Evolutionary conservation across 805 yeast species (phyloP), one percentile per base, ranked within the genome.

Genomic region (Wilhelminamyces savonicus): DNA sequence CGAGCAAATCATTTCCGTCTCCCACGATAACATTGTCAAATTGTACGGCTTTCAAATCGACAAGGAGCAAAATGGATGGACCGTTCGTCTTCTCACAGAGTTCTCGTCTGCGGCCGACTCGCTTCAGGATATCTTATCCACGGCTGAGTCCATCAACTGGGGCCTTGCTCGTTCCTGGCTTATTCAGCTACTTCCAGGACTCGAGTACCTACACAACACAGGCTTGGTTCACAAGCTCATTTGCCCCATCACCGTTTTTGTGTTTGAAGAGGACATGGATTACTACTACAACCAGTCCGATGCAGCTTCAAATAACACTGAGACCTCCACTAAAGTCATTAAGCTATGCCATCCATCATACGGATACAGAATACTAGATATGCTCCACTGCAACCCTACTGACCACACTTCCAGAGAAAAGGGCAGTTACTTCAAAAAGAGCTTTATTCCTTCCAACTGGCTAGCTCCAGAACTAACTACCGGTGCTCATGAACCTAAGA

Each of bases 151-250:
- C 26, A 71, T 86, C 6, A 80, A 75, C 44, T 61, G 88, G 45
- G 76, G 82, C 4, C 69, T 83, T 2, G 94, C 94, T 0, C 72
- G 97, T 40, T 69, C 79, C 5, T 92, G 97, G 97, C 69, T 87
- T 22, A 79, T 88, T 28, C 92, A 88, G 49, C 44, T 92, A 4
- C 59, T 92, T 21, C 96, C 92, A 37, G 88, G 87, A 2, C 54
- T 92, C 6, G 97, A 92, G 44, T 73, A 73, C 30, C 52, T 92
- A 9, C 97, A 92, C 52, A 87, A 85, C 46, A 63, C 72, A n/a
- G 97, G 97, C 1, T 58, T 84, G 29, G 68, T 76, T 7, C 97
- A 92, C 54, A 80, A 78, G 44, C 58, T 71, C 26, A 59, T 92
- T 2, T 72, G 78, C 29, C 62, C 81, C 1, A 72, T 76, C 21